These are phyloP conservation scores for Chrysoporthe cubensis DNA, from an alignment of 2,329 filamentous ascomycete species.

Conservation along the genomic window DNA sequence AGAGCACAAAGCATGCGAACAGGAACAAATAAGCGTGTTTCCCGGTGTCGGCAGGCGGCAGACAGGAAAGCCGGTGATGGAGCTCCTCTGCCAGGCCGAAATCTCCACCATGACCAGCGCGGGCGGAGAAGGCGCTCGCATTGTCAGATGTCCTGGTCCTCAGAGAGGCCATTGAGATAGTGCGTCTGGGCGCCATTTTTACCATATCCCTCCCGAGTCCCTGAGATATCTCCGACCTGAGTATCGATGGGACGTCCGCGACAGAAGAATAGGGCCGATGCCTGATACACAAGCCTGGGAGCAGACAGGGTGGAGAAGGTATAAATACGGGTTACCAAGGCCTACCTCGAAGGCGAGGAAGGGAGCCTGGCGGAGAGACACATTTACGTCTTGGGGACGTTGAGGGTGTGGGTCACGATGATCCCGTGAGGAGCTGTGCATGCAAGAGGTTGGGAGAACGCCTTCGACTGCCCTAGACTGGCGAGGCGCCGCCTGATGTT, in stretches of 20 bases:
- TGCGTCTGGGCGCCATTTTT: constrained; percentile 21
- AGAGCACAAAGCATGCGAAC: constrained; percentile 53
- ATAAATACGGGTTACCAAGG: constrained; percentile 17
- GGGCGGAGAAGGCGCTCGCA: constrained; percentile 25
- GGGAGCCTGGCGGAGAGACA: constrained; percentile 25
- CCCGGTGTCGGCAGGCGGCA: constrained; percentile 42
- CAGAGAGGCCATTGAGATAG: constrained; percentile 20
- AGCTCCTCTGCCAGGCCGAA: constrained; percentile 24
- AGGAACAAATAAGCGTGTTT: constrained; percentile 50
- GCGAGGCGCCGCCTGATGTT: constrained; percentile 7
- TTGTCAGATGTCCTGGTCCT: constrained; percentile 23
- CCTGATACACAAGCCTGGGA: constrained; percentile 21
- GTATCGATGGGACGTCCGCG: constrained; percentile 14
- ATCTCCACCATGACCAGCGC: constrained; percentile 16
- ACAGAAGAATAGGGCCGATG: constrained; percentile 13
- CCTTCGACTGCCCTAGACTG: constrained; percentile 6
- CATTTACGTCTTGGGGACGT: constrained; percentile 15
- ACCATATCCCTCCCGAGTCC: not conserved
- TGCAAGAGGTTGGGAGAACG: constrained; percentile 10
- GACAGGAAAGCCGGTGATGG: constrained; percentile 31
- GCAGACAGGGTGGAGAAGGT: constrained; percentile 15
- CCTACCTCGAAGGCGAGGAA: constrained; percentile 18
- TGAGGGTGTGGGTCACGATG: constrained; percentile 19
- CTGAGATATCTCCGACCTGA: constrained; percentile 17
- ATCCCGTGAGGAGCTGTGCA: constrained; percentile 21